These are phyloP conservation scores for Tylopilus subfusipes DNA, from an alignment of 768 basidiomycete genomes.

Conservation along the genomic window DNA sequence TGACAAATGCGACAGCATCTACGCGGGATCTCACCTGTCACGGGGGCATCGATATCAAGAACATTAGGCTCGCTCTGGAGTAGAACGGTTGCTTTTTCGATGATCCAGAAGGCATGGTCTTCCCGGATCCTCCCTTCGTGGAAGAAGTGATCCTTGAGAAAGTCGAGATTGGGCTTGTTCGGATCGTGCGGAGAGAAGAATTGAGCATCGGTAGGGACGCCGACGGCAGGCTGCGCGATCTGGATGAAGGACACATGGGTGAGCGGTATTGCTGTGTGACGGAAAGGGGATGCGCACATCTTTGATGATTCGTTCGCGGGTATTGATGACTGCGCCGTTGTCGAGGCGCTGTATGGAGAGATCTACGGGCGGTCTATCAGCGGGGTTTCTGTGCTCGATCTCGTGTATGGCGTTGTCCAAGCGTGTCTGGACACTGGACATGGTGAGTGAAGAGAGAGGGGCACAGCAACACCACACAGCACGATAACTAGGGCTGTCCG, in stretches of 20 bases:
- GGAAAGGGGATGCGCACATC: slow-evolving; percentile 17
- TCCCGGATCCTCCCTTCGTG: slow-evolving; percentile 64
- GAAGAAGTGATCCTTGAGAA: slow-evolving; percentile 76
- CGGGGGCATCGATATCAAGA: slow-evolving; percentile 67
- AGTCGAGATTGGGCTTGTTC: slow-evolving; percentile 66
- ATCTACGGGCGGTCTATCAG: slow-evolving; percentile 16
- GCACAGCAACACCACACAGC: slow-evolving; percentile 7
- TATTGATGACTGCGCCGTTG: slow-evolving; percentile 24
- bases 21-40: slow-evolving; percentile 49
- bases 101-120: slow-evolving; percentile 64
- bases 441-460: slow-evolving; percentile 14
- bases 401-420: slow-evolving; percentile 30
- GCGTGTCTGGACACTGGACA: slow-evolving; percentile 23
- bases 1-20: background rate
- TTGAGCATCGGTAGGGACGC: slow-evolving; percentile 66
- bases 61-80: slow-evolving; percentile 60
- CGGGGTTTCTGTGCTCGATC: slow-evolving; percentile 28
- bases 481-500: no score
- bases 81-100: slow-evolving; percentile 56
- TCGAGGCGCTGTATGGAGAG: slow-evolving; percentile 25
- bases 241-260: slow-evolving; percentile 22
- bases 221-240: slow-evolving; percentile 67
- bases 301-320: slow-evolving; percentile 25
- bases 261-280: background rate
- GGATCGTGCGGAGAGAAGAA: slow-evolving; percentile 68